Evolutionary conservation across 192 early-diverging fungal species (phyloP).

Genomic region (Mortierella alpina): DNA sequence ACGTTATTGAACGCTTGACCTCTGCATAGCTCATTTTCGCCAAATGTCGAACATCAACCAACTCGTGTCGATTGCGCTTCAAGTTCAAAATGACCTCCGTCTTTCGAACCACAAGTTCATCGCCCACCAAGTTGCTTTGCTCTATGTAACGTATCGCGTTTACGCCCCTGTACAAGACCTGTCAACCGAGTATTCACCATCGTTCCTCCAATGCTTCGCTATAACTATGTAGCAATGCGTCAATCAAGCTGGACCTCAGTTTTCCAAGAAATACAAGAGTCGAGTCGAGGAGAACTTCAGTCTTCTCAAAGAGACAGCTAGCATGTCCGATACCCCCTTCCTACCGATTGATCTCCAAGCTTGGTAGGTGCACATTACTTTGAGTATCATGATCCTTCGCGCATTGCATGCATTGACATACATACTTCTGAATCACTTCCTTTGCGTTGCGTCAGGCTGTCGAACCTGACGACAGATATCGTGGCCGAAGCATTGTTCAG

Average conservation of each 20-base stretch:
- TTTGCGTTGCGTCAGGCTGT: constrained; percentile 38
- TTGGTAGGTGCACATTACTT: constrained; percentile 28
- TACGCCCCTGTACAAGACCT: background rate
- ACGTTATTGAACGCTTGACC: background rate
- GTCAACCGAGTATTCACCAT: background rate
- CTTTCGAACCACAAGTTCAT: constrained; percentile 65
- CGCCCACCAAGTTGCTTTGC: constrained; percentile 64
- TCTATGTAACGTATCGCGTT: constrained; percentile 55
- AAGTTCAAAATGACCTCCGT: constrained; percentile 60
- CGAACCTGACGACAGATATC: constrained; percentile 57
- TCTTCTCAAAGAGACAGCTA: constrained; percentile 51
- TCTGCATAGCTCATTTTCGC: constrained; percentile 54
- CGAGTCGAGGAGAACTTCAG: constrained; percentile 58
- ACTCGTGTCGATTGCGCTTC: constrained; percentile 59
- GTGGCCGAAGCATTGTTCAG: constrained; percentile 58
- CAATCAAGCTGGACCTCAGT: constrained; percentile 54
- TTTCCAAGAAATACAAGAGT: constrained; percentile 56
- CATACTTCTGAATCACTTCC: background rate
- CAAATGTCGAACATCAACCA: constrained; percentile 60
- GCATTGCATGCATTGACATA: background rate
- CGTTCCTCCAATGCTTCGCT: background rate
- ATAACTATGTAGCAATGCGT: constrained; percentile 53
- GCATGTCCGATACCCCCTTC: constrained; percentile 41
- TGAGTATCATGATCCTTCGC: background rate
- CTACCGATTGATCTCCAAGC: constrained; percentile 49